A percentile compares a stretch with the other conserved stretches of the same genome.
Evolutionary conservation across 139 green algal genomes (phyloP).

Genomic region (Chlorella sp.): DNA sequence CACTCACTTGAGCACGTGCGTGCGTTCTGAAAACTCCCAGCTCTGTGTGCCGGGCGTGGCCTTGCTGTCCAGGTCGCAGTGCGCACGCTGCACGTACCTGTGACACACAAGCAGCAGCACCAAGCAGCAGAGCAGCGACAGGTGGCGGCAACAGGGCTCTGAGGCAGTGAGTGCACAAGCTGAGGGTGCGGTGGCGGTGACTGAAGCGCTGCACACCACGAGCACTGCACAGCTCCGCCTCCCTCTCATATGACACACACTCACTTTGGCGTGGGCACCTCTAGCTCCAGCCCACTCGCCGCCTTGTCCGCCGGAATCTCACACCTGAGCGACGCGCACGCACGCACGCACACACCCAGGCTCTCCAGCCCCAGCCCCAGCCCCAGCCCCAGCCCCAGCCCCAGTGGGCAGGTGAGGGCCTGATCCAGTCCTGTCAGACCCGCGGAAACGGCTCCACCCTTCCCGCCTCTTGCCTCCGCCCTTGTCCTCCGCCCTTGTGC

Average conservation of each 20-base stretch:
- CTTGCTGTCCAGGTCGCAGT: slow-evolving; percentile 49
- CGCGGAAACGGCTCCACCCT: too few relatives aligned
- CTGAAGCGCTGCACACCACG: too few relatives aligned
- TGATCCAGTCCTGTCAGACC: too few relatives aligned
- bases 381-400: too few relatives aligned
- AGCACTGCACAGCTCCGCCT: too few relatives aligned
- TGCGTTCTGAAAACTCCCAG: slow-evolving; percentile 67
- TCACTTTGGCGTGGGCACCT: slow-evolving; percentile 54
- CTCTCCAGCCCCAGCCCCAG: background rate
- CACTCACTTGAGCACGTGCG: slow-evolving; percentile 58
- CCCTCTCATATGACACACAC: slow-evolving; percentile 27
- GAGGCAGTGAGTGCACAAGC: too few relatives aligned
- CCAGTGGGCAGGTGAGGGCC: too few relatives aligned
- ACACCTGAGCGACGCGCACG: slow-evolving; percentile 20
- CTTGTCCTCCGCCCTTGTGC: too few relatives aligned
- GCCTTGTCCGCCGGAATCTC: slow-evolving; percentile 39
- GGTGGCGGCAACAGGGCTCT: too few relatives aligned
- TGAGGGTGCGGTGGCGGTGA: too few relatives aligned
- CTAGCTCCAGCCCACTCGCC: slow-evolving; percentile 63
- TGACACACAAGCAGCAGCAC: background rate
- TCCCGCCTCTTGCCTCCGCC: too few relatives aligned
- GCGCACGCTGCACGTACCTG: slow-evolving; percentile 43
- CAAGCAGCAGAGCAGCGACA: background rate
- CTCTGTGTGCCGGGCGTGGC: slow-evolving; percentile 21
- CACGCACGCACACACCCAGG: too few relatives aligned